Conservation (phyloP, 495 filamentous ascomycete species). For the Sordaria brevicollis region DNA sequence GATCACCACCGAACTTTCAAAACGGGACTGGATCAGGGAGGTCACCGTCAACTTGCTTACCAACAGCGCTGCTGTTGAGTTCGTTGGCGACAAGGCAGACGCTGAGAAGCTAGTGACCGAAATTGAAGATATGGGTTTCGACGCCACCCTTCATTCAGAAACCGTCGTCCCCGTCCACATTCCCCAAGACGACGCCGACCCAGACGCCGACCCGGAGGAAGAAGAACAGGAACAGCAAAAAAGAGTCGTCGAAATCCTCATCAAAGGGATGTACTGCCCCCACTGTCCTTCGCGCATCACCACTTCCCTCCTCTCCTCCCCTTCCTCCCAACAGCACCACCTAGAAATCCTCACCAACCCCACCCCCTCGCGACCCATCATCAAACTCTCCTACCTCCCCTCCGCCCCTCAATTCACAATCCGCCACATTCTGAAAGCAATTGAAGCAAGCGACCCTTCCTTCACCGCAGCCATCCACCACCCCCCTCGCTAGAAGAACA, state of each 20-base stretch:
- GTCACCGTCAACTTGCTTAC: slow-evolving; percentile 61
- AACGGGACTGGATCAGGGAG: slow-evolving; percentile 50
- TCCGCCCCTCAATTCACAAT: slow-evolving; percentile 62
- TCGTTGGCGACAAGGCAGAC: slow-evolving; percentile 37
- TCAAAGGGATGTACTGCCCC: slow-evolving; percentile 82
- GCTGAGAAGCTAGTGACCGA: slow-evolving; percentile 49
- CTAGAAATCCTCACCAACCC: slow-evolving; percentile 40
- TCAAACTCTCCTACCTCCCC: slow-evolving; percentile 64
- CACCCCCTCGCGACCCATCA: slow-evolving; percentile 43
- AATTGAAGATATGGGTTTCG: slow-evolving; percentile 77
- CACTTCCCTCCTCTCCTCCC: slow-evolving; percentile 28
- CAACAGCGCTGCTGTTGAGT: slow-evolving; percentile 60
- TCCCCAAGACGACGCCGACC: too few relatives aligned
- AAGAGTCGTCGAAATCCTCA: slow-evolving; percentile 52
- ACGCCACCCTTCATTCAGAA: slow-evolving; percentile 45
- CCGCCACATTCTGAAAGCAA: slow-evolving; percentile 56
- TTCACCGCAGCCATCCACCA: slow-evolving; percentile 66
- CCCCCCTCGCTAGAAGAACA: slow-evolving; percentile 80
- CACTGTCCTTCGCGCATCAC: slow-evolving; percentile 64
- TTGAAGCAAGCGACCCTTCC: slow-evolving; percentile 51
- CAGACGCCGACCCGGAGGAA: slow-evolving; percentile 7
- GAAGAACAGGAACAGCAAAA: slow-evolving; percentile 22
- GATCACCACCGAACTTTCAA: slow-evolving; percentile 54
- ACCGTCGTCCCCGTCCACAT: slow-evolving; percentile 23
- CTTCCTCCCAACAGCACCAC: too few relatives aligned